phyloP scores from a whole-genome alignment of 306 rosid genomes.

The Vachellia pachyceras region DNA sequence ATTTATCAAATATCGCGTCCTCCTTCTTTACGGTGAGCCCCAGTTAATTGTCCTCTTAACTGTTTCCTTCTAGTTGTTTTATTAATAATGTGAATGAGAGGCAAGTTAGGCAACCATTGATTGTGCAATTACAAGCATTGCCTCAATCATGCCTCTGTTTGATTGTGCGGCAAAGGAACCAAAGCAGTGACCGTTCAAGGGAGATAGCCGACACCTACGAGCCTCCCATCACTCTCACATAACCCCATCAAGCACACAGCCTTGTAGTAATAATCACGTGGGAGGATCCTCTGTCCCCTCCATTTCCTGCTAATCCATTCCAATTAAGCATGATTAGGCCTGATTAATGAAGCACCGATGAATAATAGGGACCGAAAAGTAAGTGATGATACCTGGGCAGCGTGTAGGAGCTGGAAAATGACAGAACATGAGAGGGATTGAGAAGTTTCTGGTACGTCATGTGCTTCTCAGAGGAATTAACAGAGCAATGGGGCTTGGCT shows the following conservation, averaged over 20 bases:
- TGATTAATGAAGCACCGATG: no score
- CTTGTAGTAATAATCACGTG: neutral
- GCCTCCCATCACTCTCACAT: neutral
- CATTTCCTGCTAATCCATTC: neutral
- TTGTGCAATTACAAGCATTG: neutral
- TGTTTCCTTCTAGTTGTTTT: no score
- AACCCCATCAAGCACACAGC: neutral
- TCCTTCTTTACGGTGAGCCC: neutral
- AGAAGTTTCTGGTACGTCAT: slow-evolving; percentile 32
- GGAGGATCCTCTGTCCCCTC: neutral
- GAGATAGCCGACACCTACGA: no score
- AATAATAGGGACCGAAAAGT: no score
- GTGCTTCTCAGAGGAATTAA: slow-evolving; percentile 38
- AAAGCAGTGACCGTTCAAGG: neutral
- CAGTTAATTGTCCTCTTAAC: neutral
- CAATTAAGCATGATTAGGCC: neutral
- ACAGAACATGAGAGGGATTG: neutral
- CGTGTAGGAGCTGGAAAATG: no score
- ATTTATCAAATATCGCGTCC: neutral
- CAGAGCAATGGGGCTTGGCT: slow-evolving; percentile 31
- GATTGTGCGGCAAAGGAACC: neutral
- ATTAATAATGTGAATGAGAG: neutral
- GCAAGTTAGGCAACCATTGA: neutral
- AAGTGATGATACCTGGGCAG: no score
- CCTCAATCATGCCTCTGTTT: neutral